Evolutionary conservation across 805 yeast species (phyloP).

Genomic region (Pichia gijzeniarum): DNA sequence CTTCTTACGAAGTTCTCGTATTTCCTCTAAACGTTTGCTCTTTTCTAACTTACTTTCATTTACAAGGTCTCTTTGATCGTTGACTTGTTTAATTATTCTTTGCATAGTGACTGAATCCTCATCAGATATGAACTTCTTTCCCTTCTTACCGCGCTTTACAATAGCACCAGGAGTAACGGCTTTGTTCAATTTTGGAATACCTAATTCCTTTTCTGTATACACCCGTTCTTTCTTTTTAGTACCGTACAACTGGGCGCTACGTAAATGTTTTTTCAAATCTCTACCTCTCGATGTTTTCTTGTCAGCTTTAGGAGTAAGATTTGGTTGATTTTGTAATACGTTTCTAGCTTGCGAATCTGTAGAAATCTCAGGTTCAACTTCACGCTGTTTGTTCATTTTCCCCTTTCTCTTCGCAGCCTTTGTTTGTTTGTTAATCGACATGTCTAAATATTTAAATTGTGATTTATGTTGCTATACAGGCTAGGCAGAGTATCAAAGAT

Average conservation of each 20-base stretch:
- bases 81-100: conserved; percentile 72
- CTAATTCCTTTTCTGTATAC: conserved; percentile 72
- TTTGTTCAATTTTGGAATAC: conserved; percentile 72
- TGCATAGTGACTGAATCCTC: conserved; percentile 55
- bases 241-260: conserved; percentile 61
- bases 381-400: conserved; percentile 47
- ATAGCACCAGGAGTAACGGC: conserved; percentile 81
- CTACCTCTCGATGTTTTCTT: conserved; percentile 43
- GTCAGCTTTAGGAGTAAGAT: conserved; percentile 52
- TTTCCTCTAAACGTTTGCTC: conserved; percentile 81
- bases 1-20: conserved; percentile 77
- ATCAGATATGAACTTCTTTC: conserved; percentile 71
- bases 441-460: too few species aligned
- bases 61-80: conserved; percentile 69
- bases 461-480: too few species aligned
- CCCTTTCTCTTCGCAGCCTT: conserved; percentile 51
- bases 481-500: too few species aligned
- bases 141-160: conserved; percentile 71
- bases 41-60: conserved; percentile 88
- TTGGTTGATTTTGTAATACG: conserved; percentile 51
- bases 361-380: conserved; percentile 59
- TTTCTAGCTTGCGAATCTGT: conserved; percentile 66
- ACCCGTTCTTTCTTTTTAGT: conserved; percentile 47
- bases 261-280: conserved; percentile 59
- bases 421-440: conserved; percentile 39